These are phyloP conservation scores for Phytopythium oedochilum DNA, from an alignment of 352 stramenopile genomes.

Conservation along the genomic window DNA sequence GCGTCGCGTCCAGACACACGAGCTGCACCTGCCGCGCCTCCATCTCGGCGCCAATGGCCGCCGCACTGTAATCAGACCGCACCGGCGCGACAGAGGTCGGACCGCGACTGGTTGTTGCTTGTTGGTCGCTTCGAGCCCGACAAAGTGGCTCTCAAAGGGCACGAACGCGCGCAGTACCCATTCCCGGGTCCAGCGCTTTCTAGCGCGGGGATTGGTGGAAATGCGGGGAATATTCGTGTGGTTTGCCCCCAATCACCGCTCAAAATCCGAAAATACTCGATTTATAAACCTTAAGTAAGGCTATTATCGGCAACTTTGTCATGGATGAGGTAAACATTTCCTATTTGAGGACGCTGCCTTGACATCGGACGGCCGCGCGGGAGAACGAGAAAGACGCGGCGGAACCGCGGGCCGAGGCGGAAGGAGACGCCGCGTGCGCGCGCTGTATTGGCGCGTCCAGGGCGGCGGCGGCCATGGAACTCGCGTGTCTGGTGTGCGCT, in stretches of 20 bases:
- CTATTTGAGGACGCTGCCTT: background rate
- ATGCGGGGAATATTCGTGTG: background rate
- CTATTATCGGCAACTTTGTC: background rate
- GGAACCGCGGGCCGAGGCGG: background rate
- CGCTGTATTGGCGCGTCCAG: background rate
- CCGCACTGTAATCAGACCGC: no score
- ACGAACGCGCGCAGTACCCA: background rate
- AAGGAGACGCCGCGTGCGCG: background rate
- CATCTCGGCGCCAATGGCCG: no score
- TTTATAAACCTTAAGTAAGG: background rate
- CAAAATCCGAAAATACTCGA: background rate
- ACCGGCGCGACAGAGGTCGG: background rate
- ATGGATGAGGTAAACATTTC: background rate
- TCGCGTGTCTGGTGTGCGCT: conserved; percentile 43
- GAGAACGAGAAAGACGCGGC: background rate
- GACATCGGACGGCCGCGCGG: background rate
- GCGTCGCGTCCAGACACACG: conserved; percentile 41
- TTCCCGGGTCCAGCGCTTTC: background rate
- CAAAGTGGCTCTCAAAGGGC: background rate
- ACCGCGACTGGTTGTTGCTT: background rate
- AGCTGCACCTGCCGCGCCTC: conserved; percentile 44
- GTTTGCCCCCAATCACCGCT: background rate
- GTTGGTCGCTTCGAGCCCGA: background rate
- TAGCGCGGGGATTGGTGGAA: background rate
- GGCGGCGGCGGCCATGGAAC: conserved; percentile 16